phyloP scores from a whole-genome alignment of 371 early-diverging fungal genomes.

The Ecytonucleospora hepatopenaei region DNA sequence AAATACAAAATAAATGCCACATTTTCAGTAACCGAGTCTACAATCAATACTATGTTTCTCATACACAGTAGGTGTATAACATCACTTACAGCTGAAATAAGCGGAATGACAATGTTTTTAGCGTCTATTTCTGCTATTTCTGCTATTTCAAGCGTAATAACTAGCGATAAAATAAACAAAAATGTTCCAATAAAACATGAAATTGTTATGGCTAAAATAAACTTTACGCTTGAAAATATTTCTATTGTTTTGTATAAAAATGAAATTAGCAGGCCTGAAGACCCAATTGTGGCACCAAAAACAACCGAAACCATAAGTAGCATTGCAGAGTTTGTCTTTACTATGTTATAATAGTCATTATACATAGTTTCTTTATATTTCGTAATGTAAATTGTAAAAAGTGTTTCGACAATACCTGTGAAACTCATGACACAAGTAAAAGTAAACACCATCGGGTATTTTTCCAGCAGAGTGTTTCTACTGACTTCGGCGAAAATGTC shows the following conservation, averaged over 20 bases:
- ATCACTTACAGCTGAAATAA: slow-evolving; percentile 49
- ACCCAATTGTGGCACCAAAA: slow-evolving; percentile 48
- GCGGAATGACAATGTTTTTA: slow-evolving; percentile 54
- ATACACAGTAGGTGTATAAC: slow-evolving; percentile 32
- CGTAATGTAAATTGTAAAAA: slow-evolving; percentile 49
- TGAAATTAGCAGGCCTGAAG: slow-evolving; percentile 27
- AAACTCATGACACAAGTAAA: slow-evolving; percentile 55
- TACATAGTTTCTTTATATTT: slow-evolving; percentile 14
- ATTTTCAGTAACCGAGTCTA: background rate
- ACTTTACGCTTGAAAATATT: background rate
- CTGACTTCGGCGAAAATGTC: slow-evolving; percentile 21
- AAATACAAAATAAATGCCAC: background rate
- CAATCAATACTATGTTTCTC: slow-evolving; percentile 31
- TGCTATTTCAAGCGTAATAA: slow-evolving; percentile 35
- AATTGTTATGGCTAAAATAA: slow-evolving; percentile 34
- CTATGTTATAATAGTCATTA: slow-evolving; percentile 35
- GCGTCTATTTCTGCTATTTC: slow-evolving; percentile 34
- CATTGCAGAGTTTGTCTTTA: slow-evolving; percentile 47
- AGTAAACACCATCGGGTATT: slow-evolving; percentile 50
- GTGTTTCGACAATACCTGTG: slow-evolving; percentile 56
- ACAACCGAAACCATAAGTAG: slow-evolving; percentile 44
- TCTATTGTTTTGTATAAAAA: slow-evolving; percentile 18
- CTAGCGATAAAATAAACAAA: slow-evolving; percentile 42
- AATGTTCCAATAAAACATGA: slow-evolving; percentile 42
- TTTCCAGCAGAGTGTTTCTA: background rate